Base-by-base conservation (phyloP, 2,329 filamentous ascomycete species). In the Eurotiales sp. region DNA sequence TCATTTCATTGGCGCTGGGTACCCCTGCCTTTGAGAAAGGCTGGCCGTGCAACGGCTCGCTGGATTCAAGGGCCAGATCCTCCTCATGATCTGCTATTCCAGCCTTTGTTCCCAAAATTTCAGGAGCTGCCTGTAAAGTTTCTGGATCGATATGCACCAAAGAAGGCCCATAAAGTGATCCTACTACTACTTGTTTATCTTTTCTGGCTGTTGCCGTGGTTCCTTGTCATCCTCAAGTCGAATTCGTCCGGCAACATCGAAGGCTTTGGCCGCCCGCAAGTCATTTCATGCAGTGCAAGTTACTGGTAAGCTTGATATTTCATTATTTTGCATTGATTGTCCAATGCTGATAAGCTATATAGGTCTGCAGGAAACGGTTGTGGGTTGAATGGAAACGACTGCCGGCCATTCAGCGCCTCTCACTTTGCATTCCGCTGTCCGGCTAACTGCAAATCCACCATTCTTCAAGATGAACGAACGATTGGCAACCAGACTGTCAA, bases 351-450 rank as follows among this genome's bases (percentile, higher is more conserved):
- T 49, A 23, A 50, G 4, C 27, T 40, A 42, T 40, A 34, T 6
- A 75, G 72, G 72, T 58, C 64, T 23, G 56, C 59, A 40, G 72
- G 69, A 19, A 77, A 77, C 51, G 63, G 64, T 36, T 82, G 79
- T 59, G 79, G 79, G 8, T 57, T 80, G 3, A 77, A 82, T 57
- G 79, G 78, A 34, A 76, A 78, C 32, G 70, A 77, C 50, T 82
- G 79, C 58, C 74, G 78, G 29, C 79, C 79, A 0, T 82, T 82
- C 54, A 71, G 74, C 27, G 70, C 75, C 39, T 69, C 73, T n/a
- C 73, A 71, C 3, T 69, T 80, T 50, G 72, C 77, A 8, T 82
- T 82, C 60, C 72, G 76, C 51, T 82, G 79, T 58, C 78, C 79
- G n/a, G 75, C 79, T 22, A 75, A 77, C 53, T 82, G 79, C 60